Base-by-base conservation (phyloP, 73 alveolate species). In the Symbiodinium natans region DNA sequence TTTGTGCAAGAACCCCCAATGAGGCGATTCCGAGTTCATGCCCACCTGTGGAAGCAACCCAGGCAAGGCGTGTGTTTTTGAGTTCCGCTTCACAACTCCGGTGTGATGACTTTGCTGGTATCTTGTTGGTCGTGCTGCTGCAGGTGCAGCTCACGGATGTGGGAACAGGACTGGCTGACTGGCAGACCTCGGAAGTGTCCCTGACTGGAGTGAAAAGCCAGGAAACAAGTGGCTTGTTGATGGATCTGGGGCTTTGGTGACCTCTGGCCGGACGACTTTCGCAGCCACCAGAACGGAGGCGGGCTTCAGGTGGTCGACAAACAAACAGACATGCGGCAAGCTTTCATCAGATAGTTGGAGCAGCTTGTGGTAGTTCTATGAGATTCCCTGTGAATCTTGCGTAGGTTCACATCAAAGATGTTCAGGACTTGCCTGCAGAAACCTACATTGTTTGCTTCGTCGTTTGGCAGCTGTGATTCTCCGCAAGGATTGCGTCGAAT, bases 141-240 rank as follows among this genome's bases (percentile, higher is more conserved):
- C 83, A 90, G 96, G 96, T 90, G 74, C 96, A 90, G 77, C 87
- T 90, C 40, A 90, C 96, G 7, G 96, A 90, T 31, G 96, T 90
- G 75, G 96, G 96, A 59, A 90, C 96, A 90, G 96, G 96, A 52
- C 33, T 21, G 29, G 84, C 40, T 74, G 84, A 33, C 41, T 74
- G 46, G 10, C 3, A 21, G 8, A 19, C 15, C 31, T n/a, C 31
- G 41, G 40, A 13, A 29, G 29, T 74, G 63, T 48, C 63, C 63
- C 8, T 48, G 8, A 48, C 8, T 10, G 23, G 8, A 17, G 23
- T 48, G 17, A 48, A 48, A 48, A 29, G 34, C 63, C 42, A 90
- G 96, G 96, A 29, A 90, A 90, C 75, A 90, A 90, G 52, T 68
- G 86, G 96, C 75, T 90, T 23, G 77, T 90, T 40, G 96, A 90